phyloP scores from a whole-genome alignment of 768 basidiomycete species.

The Lactifluus pinguis region DNA sequence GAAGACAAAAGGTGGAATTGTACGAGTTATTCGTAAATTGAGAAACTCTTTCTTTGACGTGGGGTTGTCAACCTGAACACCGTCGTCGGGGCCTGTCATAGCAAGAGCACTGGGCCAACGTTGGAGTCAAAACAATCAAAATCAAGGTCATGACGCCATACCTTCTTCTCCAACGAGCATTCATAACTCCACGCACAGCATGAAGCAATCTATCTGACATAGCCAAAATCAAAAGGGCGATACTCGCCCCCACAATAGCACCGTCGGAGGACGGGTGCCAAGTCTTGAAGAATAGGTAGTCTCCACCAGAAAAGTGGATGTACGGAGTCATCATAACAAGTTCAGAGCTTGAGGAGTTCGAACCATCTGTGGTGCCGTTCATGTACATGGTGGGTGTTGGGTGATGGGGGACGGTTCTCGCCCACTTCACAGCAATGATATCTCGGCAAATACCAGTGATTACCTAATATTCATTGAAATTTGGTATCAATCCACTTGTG shows the following conservation, averaged over 20 bases:
- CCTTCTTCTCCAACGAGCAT: conserved; percentile 53
- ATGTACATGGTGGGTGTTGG: background rate
- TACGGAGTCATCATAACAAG: conserved; percentile 51
- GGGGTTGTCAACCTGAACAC: background rate
- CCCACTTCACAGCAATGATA: too few species aligned
- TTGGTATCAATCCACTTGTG: too few species aligned
- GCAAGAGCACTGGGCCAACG: background rate
- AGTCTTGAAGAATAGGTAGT: conserved; percentile 54
- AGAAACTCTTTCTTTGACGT: background rate
- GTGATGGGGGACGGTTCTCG: background rate
- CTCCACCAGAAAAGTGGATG: conserved; percentile 59
- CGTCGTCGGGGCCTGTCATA: background rate
- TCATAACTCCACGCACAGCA: conserved; percentile 44
- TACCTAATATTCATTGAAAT: background rate
- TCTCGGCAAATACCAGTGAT: background rate
- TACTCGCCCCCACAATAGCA: conserved; percentile 65
- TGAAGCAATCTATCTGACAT: conserved; percentile 63
- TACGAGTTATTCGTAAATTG: conserved; percentile 25
- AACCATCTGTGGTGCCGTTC: conserved; percentile 1
- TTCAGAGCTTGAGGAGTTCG: conserved; percentile 16
- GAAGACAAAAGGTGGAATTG: conserved; percentile 53
- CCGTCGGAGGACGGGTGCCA: conserved; percentile 63
- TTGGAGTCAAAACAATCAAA: background rate
- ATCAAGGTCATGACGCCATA: conserved; percentile 22
- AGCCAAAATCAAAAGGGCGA: conserved; percentile 59